Conservation (phyloP, 345 rosid species). For the Viola odorata region DNA sequence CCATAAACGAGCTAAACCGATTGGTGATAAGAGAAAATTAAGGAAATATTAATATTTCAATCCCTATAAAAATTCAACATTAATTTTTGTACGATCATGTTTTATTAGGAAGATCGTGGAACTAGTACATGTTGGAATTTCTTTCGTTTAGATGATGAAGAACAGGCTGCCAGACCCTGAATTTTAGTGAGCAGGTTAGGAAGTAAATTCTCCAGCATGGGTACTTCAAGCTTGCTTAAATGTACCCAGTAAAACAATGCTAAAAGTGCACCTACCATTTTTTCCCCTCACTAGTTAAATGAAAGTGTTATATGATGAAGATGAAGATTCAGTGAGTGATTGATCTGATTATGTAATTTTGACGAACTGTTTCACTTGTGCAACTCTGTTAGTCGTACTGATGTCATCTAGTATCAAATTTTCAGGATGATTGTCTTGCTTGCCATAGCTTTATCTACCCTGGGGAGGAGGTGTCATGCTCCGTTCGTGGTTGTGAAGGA, state of each 20-base stretch:
- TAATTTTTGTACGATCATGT: no score
- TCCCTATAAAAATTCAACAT: no score
- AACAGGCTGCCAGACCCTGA: no score
- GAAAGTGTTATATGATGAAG: background rate
- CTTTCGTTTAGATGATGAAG: no score
- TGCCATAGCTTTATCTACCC: slow-evolving; percentile 51
- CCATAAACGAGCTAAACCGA: no score
- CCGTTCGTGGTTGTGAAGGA: slow-evolving; percentile 59
- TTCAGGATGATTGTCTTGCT: slow-evolving; percentile 61
- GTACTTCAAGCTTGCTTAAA: background rate
- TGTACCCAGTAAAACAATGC: background rate
- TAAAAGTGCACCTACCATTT: background rate
- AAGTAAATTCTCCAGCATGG: no score
- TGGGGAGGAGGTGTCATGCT: slow-evolving; percentile 58
- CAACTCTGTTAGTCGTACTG: background rate
- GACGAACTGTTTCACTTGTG: background rate
- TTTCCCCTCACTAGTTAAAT: background rate
- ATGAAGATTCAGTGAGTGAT: background rate
- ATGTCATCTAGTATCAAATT: background rate
- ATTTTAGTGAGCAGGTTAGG: no score
- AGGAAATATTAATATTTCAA: no score
- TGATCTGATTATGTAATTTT: background rate
- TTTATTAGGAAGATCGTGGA: no score
- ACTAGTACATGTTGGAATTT: no score
- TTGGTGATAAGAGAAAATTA: no score